Evolutionary conservation across 192 early-diverging fungal genomes (phyloP), one percentile per base, ranked within the genome.

Genomic region (Lobosporangium transversale): DNA sequence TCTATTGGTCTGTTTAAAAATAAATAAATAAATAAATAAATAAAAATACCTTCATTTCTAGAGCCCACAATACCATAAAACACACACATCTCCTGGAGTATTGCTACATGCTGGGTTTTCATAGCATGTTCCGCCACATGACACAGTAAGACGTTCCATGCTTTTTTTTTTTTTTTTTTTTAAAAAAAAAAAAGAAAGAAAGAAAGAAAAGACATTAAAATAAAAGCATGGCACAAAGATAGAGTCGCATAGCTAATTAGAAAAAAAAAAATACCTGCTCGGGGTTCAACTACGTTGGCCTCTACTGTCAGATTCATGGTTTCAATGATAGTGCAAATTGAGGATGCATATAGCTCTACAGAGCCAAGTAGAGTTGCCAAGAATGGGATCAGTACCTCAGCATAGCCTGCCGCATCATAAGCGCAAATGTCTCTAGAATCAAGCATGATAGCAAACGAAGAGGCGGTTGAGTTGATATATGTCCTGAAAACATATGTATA

Each of bases 321-420:
- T 42, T 86, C 78, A 12, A 88, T 78, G 26, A 86, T 81, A 27
- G 84, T 68, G 31, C 75, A 79, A 2, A 86, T 51, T 10, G 80
- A 78, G 4, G 81, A 71, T 4, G 74, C 62, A 18, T 78, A 79
- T 1, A 88, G 43, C 51, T 79, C 67, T 15, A 79, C 81, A 0
- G 83, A 79, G 17, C 82, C 83, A 23, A 88, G 65, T 24, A 86
- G 57, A 2, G 66, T 78, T 5, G 83, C 71, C 15, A 88, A 52
- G 62, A 86, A 84, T 0, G 86, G 84, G 20, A 88, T 68, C 2
- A 88, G 35, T 29, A 84, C 83, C 5, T 80, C 66, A 6, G 83
- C 80, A 59, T 80, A 83, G 30, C 79, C 78, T 18, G 66, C 52
- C 2, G 81, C 70, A 47, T 80, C 81, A 10, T 35, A 50, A 5